Base-by-base conservation (phyloP, 331 rosid species). In the Rhamnella rubrinervis region DNA sequence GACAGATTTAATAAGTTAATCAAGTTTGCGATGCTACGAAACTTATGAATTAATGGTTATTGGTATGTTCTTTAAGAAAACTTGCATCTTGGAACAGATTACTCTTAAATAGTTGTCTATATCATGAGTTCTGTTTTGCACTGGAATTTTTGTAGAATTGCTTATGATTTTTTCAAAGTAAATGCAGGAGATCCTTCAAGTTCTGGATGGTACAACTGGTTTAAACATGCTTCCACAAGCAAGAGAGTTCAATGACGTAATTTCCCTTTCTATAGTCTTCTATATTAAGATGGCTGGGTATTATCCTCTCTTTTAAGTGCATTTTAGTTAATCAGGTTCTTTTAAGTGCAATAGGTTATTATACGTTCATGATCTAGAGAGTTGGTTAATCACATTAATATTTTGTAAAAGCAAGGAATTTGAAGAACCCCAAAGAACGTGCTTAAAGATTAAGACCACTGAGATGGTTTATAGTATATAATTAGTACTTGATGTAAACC, bases 141-240 rank as follows among this genome's bases (percentile, higher is more conserved):
- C 14, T 1, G 20, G 21, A 53, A 58, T n/a, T 3, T 25, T 39
- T 59, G 28, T n/a, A 2, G 7, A 11, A 3, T 21, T 23, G 20
- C 39, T 17, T 41, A 10, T 8, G 58, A 18, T n/a, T 2, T 53
- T 18, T 53, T 21, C 18, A 8, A 55, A 61, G 61, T 18, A 38
- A 51, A 51, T 82, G 81, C 91, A 93, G 98, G 97, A 91, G 80
- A 88, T 93, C 80, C 92, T 91, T 58, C 96, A 76, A 67, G 96
- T 91, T 79, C 82, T 93, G 77, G 98, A 93, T 84, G 98, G 98
- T 74, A 93, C 96, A 14, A 93, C 97, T 25, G 98, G 98, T 73
- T 84, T 93, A 91, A 89, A 93, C 81, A 93, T 93, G 98, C 83
- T 93, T 66, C 96, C 93, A 41, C 98, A 93, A 78, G 96, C 97